These are phyloP conservation scores for Gossypium raimondii DNA, from an alignment of 345 rosid genomes.

Conservation along the genomic window DNA sequence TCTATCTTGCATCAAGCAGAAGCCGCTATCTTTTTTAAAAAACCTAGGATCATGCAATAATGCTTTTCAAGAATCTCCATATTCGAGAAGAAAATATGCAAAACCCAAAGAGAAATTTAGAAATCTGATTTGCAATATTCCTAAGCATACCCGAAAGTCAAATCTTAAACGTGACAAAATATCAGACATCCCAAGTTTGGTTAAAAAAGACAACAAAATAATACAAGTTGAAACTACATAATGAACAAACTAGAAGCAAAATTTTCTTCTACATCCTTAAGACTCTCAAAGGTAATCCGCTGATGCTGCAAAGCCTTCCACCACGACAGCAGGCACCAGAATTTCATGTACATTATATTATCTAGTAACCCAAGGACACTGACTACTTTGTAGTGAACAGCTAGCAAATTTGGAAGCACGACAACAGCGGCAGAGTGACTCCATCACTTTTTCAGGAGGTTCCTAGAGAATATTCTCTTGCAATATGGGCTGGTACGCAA, in stretches of 20 bases:
- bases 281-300: slow-evolving; percentile 12
- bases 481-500: slow-evolving; percentile 62
- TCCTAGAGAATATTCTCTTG: slow-evolving; percentile 65
- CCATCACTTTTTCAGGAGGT: slow-evolving; percentile 48
- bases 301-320: slow-evolving; percentile 12
- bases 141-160: not conserved
- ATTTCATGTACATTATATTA: slow-evolving; percentile 18
- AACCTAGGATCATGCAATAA: not conserved
- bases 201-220: slow-evolving; percentile 33
- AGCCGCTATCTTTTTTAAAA: not conserved
- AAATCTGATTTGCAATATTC: not conserved
- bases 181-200: slow-evolving; percentile 15
- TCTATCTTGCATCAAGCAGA: not conserved
- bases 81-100: not conserved
- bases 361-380: slow-evolving; percentile 10
- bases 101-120: not conserved
- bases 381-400: slow-evolving; percentile 22
- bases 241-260: slow-evolving; percentile 26
- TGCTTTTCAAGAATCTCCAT: not conserved
- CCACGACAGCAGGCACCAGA: slow-evolving; percentile 21
- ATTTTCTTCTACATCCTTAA: slow-evolving; percentile 16
- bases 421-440: slow-evolving; percentile 21
- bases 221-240: slow-evolving; percentile 25
- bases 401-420: slow-evolving; percentile 25
- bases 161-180: slow-evolving; percentile 11